Evolutionary conservation across 306 rosid species (phyloP), one percentile per base, ranked within the genome.

Genomic region (Purshia tridentata): DNA sequence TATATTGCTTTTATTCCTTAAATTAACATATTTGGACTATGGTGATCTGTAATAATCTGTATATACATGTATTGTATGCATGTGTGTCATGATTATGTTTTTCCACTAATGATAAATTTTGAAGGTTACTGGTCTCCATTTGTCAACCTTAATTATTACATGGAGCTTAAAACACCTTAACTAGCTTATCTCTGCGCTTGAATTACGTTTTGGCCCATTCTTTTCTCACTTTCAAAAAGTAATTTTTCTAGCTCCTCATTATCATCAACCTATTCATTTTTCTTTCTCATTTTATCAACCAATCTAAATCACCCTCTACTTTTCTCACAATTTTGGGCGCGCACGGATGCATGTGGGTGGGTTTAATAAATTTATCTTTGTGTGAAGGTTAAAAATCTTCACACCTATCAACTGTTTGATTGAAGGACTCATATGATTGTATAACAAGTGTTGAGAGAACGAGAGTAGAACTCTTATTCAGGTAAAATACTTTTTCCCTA

Each of bases 1-100:
- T 10, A 41, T 29, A 58, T 29, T 12, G 42, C 35, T 29, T 29
- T 58, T 29, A 58, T 18, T 20, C 19, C 4, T 29, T 0, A 4
- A 9, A 53, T 53, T 7, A 53, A 29, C 35, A 29, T 29, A 29
- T 29, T 29, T 29, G 35, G 35, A 29, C 35, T 29, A 29, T 29
- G 35, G 35, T 29, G 35, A 3, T 29, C 35, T 8, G 14, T 50
- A 9, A 10, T 50, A 9, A 10, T 4, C n/a, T 48, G 23, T 39
- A 16, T 69, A 37, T 19, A 47, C 68, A n/a, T n/a, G n/a, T n/a
- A n/a, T 41, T 44, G 14, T 15, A 18, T 69, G 73, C 61, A 58
- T 13, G 64, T 69, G 19, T 52, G 50, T 52, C 73, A 69, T 37
- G 6, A 69, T 51, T 69, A 19, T 53, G 39, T 39, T 9, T 19